Base-by-base conservation (phyloP, 257 asterid genomes). In the Rhazya stricta region DNA sequence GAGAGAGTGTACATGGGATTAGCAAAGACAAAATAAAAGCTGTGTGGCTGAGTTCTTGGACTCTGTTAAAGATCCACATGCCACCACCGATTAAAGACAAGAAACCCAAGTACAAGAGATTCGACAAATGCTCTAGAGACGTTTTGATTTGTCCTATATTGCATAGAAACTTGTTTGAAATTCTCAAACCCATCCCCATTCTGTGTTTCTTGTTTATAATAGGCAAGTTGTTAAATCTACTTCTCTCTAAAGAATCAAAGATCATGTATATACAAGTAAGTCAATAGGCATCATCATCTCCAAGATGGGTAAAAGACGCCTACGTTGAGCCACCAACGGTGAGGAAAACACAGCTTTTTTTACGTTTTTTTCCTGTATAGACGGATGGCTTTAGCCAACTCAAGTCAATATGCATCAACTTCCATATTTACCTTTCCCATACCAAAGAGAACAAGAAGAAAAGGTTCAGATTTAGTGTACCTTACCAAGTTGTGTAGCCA, bases 251-350 rank as follows among this genome's bases (percentile, higher is more conserved):
- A 46, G 41, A 53, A 30, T 27, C 41, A 27, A n/a, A 6, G 60
- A 25, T 27, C 23, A 29, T 11, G 74, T 18, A 69, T 70, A 32
- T 67, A 46, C 9, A 21, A 34, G 34, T 21, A 81, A 75, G 90
- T 84, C 87, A 85, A 85, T 69, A 58, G 71, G 58, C 48, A 74
- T 48, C 85, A 84, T 65, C 86, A 79, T 65, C 77, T 75, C 85
- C 91, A 77, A 87, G 81, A 79, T 69, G 25, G 43, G 54, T 10
- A 30, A 15, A 70, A 65, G 32, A 37, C 68, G 79, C 77, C 80
- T 65, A 72, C 86, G 75, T 90, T 77, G 89, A 88, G 90, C 91
- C 89, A 78, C 96, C 67, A 87, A 78, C n/a, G 29, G 25, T 68
- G 30, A 57, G 53, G 63, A 54, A 56, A 50, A 65, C 41, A 66